Base-by-base conservation (phyloP, 1,284 basidiomycete species). In the Microbotryum silenes-acaulis region DNA sequence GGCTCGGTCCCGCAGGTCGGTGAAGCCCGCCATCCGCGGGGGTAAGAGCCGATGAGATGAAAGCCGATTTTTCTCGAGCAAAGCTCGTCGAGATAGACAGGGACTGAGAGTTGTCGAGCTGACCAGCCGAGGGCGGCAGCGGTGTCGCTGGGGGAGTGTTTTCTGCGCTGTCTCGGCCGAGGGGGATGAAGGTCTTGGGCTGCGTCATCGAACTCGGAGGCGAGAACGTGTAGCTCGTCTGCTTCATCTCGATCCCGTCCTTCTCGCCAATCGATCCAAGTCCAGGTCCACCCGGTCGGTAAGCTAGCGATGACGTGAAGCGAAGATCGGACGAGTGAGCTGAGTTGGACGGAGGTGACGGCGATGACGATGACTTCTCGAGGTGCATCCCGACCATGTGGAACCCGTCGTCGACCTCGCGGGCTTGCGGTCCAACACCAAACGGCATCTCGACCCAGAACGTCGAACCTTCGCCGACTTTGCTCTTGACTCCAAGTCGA, bases 361-460 rank as follows among this genome's bases (percentile, higher is more conserved):
- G 57, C 61, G 52, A 57, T 50, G 64, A 29, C 23, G 63, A 60
- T 31, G 59, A 45, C 54, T 23, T 29, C n/a, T 56, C 57, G 46
- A 56, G 54, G 27, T 57, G 48, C 46, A 56, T 53, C 31, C 48
- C 57, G 33, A 44, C 10, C 18, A 45, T 48, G 14, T 33, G 23
- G 18, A 50, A 23, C 18, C 23, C 46, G 55, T 37, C 27, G 50
- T 57, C 27, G 16, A 27, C 48, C 12, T 48, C 51, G 4, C 37
- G 25, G 6, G 53, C 53, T 25, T 57, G 54, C 18, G 55, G 29
- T 6, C 61, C 60, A 45, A 63, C 60, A 31, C 57, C 68, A 55
- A 74, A 74, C 0, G 76, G 75, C 50, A 90, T 52, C 74, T 91
- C 89, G 47, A 89, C 84, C 86, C 85, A 87, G 74, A 88, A 88